Evolutionary conservation across 2,329 filamentous ascomycete species (phyloP).

Genomic region (Aspergillus candidus): DNA sequence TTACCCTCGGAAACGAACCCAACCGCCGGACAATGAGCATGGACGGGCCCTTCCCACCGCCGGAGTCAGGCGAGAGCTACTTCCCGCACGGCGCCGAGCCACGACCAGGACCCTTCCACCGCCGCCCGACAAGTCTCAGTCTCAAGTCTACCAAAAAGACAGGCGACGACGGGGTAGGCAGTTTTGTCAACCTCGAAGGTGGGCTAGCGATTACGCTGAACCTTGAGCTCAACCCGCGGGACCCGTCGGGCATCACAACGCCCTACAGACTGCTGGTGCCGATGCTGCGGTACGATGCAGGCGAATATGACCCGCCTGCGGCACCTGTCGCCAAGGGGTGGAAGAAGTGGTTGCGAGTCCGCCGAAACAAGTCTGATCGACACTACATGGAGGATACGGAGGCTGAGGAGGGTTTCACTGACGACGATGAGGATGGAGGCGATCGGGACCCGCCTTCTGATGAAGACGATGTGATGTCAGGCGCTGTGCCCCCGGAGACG

Average conservation of each 20-base stretch:
- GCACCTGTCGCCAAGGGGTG: slow-evolving; percentile 33
- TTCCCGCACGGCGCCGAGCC: slow-evolving; percentile 23
- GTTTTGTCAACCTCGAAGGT: slow-evolving; percentile 66
- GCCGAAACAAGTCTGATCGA: slow-evolving; percentile 22
- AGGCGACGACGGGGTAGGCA: slow-evolving; percentile 47
- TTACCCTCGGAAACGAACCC: slow-evolving; percentile 24
- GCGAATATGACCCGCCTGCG: slow-evolving; percentile 33
- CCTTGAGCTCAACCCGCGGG: slow-evolving; percentile 76
- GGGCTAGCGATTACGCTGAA: slow-evolving; percentile 84
- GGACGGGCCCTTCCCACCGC: slow-evolving; percentile 26
- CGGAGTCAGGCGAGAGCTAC: slow-evolving; percentile 28
- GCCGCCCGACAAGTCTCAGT: slow-evolving; percentile 64
- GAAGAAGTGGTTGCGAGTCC: slow-evolving; percentile 33
- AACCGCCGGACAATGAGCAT: slow-evolving; percentile 30
- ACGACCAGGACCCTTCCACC: slow-evolving; percentile 51
- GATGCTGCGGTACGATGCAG: slow-evolving; percentile 53
- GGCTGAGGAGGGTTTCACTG: slow-evolving; percentile 11
- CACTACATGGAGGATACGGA: slow-evolving; percentile 17
- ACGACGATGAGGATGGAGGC: slow-evolving; percentile 16
- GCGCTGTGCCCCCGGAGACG: slow-evolving; percentile 5
- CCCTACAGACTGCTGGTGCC: slow-evolving; percentile 86
- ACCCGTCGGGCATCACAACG: slow-evolving; percentile 80
- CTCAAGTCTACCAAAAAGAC: slow-evolving; percentile 54
- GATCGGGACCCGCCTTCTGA: slow-evolving; percentile 5
- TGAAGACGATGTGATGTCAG: slow-evolving; percentile 2